A percentile compares a stretch with the other conserved stretches of the same genome.
These are phyloP conservation scores for Nitzschia sp. DNA, from an alignment of 108 stramenopile genomes.

Conservation along the genomic window DNA sequence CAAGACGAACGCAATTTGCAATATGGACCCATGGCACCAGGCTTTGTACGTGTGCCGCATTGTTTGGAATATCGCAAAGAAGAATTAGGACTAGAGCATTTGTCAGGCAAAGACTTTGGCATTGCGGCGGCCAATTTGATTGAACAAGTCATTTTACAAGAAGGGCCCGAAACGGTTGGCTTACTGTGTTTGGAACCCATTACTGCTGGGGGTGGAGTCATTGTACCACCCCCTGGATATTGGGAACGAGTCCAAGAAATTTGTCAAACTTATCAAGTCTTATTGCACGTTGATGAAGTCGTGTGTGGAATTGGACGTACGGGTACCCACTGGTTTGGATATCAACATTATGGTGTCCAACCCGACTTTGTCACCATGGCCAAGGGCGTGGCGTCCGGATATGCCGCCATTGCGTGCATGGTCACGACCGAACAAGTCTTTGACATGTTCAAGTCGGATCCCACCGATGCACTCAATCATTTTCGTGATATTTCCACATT, in stretches of 20 bases:
- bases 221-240: conserved; percentile 84
- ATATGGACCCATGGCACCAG: conserved; percentile 7
- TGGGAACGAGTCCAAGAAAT: conserved; percentile 57
- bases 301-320: conserved; percentile 93
- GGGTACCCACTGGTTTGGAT: conserved; percentile 90
- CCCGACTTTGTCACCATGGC: conserved; percentile 96
- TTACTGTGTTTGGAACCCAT: background rate
- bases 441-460: conserved; percentile 76
- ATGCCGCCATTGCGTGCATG: conserved; percentile 90
- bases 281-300: conserved; percentile 96
- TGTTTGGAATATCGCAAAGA: conserved; percentile 14
- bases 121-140: conserved; percentile 11
- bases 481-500: conserved; percentile 95
- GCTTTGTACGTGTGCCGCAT: conserved; percentile 10
- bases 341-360: conserved; percentile 66
- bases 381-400: conserved; percentile 96
- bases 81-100: conserved; percentile 2
- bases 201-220: conserved; percentile 56
- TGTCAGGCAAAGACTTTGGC: conserved; percentile 6
- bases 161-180: conserved; percentile 6
- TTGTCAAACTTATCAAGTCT: conserved; percentile 78
- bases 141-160: conserved; percentile 8
- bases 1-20: conserved; percentile 6
- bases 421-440: conserved; percentile 74
- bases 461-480: conserved; percentile 92